phyloP scores from a whole-genome alignment of 1,139 yeast genomes.

The Candida sp. region DNA sequence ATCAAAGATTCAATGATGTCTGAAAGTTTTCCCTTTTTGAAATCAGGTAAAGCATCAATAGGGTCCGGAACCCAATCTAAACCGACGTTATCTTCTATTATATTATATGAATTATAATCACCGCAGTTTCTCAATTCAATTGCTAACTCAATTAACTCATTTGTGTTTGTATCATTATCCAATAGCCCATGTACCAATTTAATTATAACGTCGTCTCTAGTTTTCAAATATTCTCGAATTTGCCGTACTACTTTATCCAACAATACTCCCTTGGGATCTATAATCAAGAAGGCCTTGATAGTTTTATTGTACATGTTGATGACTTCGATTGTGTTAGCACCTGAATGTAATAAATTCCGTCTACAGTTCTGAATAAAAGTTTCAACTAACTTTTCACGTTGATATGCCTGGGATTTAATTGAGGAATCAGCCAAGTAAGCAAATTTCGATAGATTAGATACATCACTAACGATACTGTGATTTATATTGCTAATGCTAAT shows the following conservation, averaged over 20 bases:
- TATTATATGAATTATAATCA: constrained; percentile 2
- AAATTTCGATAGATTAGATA: constrained; percentile 12
- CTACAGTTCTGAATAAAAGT: constrained; percentile 52
- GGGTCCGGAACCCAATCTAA: constrained; percentile 88
- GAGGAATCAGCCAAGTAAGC: constrained; percentile 17
- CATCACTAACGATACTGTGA: constrained; percentile 4
- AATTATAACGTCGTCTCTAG: constrained; percentile 70
- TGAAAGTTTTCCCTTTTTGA: constrained; percentile 57
- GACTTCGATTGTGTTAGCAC: constrained; percentile 75
- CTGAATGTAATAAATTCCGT: constrained; percentile 66
- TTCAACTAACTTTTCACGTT: constrained; percentile 53
- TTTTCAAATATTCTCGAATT: constrained; percentile 61
- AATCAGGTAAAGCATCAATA: constrained; percentile 87
- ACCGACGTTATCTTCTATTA: constrained; percentile 38
- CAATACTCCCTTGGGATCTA: constrained; percentile 89
- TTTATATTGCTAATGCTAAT: constrained; percentile 4
- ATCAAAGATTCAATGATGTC: constrained; percentile 73
- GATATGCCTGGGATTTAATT: constrained; percentile 26
- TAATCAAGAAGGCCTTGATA: constrained; percentile 63
- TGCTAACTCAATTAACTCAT: constrained; percentile 49
- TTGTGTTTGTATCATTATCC: constrained; percentile 41
- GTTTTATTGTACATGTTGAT: constrained; percentile 69
- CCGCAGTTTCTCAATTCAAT: constrained; percentile 40
- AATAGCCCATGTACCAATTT: constrained; percentile 73
- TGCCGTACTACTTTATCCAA: constrained; percentile 77